phyloP scores from a whole-genome alignment of 1,284 basidiomycete genomes.

The Sanghuangporus sanghuang region DNA sequence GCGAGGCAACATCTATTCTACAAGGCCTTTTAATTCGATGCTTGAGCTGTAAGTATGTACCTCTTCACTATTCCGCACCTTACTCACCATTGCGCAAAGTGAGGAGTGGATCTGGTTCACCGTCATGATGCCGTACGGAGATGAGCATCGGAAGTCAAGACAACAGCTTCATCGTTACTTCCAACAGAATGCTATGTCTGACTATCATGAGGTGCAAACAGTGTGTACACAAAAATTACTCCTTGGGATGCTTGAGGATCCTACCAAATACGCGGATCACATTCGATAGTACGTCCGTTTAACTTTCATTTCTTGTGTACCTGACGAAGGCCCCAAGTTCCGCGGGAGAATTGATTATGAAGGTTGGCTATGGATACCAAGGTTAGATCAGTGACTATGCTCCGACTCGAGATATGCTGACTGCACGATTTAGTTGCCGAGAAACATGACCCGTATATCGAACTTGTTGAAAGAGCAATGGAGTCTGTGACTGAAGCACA shows the following conservation, averaged over 20 bases:
- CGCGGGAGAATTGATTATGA: slow-evolving; percentile 5
- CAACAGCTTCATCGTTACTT: slow-evolving; percentile 2
- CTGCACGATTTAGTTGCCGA: not conserved
- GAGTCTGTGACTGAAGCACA: slow-evolving; percentile 13
- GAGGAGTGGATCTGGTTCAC: slow-evolving; percentile 9
- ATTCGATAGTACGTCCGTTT: not conserved
- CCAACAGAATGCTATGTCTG: not conserved
- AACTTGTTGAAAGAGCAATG: slow-evolving; percentile 15
- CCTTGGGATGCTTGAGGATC: not conserved
- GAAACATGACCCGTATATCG: slow-evolving; percentile 7
- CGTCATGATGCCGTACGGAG: slow-evolving; percentile 7
- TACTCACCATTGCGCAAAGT: not conserved
- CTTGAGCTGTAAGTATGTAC: slow-evolving; percentile 5
- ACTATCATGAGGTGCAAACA: not conserved
- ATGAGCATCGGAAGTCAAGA: slow-evolving; percentile 1
- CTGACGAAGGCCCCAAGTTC: not conserved
- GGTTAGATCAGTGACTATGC: not conserved
- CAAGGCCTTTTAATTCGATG: slow-evolving; percentile 19
- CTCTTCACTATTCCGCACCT: not conserved
- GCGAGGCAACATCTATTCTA: slow-evolving; percentile 21
- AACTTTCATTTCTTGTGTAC: not conserved
- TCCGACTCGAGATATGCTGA: not conserved
- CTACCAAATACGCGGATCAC: not conserved
- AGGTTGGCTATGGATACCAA: slow-evolving; percentile 10
- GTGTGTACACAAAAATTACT: not conserved